Percentiles rank a stretch among this genome's conserved stretches.
Evolutionary conservation across 176 grass and related monocot genomes (phyloP).

Genomic region (Ananas comosus): DNA sequence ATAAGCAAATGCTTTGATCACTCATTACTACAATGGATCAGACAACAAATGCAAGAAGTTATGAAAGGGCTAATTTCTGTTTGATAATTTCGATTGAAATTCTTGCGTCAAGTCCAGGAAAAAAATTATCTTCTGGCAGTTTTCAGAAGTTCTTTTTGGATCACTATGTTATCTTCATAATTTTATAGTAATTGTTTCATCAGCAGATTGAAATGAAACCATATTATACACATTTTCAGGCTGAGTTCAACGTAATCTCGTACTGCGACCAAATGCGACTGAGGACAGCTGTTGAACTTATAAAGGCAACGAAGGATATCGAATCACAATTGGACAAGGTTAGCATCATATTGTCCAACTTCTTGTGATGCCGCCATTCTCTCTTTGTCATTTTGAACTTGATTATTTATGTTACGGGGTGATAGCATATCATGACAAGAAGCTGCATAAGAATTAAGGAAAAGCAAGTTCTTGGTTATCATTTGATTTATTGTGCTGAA

Average conservation of each 20-base stretch:
- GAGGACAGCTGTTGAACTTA: slow-evolving; percentile 83
- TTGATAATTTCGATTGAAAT: too few relatives aligned
- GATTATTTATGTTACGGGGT: neutral
- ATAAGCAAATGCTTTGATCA: too few relatives aligned
- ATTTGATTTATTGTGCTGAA: neutral
- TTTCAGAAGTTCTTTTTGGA: neutral
- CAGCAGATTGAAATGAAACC: neutral
- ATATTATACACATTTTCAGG: slow-evolving; percentile 33
- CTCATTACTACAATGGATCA: too few relatives aligned
- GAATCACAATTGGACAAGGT: slow-evolving; percentile 81
- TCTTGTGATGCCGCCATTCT: slow-evolving; percentile 6
- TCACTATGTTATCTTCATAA: neutral
- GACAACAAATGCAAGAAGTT: too few relatives aligned
- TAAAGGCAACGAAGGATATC: slow-evolving; percentile 80
- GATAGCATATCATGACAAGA: too few relatives aligned
- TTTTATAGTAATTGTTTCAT: neutral
- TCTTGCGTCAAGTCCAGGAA: too few relatives aligned
- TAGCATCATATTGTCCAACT: slow-evolving; percentile 6
- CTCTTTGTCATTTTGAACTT: neutral
- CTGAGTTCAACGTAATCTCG: slow-evolving; percentile 83
- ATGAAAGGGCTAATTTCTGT: too few relatives aligned
- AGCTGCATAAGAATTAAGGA: neutral
- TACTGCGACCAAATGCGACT: slow-evolving; percentile 84
- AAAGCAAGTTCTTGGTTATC: neutral
- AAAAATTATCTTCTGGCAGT: too few relatives aligned